A percentile compares a stretch with the other conserved stretches of the same genome.
These are phyloP conservation scores for Tetracladium marchalianum DNA, from an alignment of 495 filamentous ascomycete species.

Conservation along the genomic window DNA sequence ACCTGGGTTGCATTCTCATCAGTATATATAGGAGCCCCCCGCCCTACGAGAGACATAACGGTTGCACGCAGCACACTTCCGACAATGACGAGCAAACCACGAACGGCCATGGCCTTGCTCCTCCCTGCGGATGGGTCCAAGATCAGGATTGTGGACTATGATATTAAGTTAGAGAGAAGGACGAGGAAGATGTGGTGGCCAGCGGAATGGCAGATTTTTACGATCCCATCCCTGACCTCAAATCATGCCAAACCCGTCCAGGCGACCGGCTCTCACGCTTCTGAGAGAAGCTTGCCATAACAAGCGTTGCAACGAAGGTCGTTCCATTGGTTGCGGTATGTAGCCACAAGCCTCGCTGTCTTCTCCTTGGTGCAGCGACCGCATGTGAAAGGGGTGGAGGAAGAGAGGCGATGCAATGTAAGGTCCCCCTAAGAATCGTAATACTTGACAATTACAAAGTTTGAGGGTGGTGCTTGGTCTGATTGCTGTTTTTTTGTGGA, in stretches of 20 bases:
- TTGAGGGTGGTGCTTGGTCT: constrained; percentile 9
- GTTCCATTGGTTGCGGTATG: constrained; percentile 14
- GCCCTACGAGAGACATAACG: no score
- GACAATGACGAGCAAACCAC: no score
- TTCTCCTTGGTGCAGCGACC: constrained; percentile 17
- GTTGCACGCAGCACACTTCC: no score
- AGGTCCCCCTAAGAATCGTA: constrained; percentile 15
- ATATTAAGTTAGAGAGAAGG: no score
- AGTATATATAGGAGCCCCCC: background rate
- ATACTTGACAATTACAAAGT: constrained; percentile 17
- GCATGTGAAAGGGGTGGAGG: constrained; percentile 14
- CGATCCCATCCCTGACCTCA: no score
- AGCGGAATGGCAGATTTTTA: no score
- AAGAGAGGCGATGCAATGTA: constrained; percentile 19
- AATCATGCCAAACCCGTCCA: background rate
- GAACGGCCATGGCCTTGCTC: no score
- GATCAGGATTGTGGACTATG: no score
- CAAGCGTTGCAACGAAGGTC: constrained; percentile 19
- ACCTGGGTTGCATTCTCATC: background rate
- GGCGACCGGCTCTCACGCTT: constrained; percentile 1
- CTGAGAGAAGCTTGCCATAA: constrained; percentile 9
- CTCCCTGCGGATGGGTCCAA: no score
- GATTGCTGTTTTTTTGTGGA: constrained; percentile 8
- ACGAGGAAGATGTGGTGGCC: no score
- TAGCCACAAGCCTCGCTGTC: constrained; percentile 19